Base-by-base conservation (phyloP, 768 basidiomycete species). In the Lentinula boryana region DNA sequence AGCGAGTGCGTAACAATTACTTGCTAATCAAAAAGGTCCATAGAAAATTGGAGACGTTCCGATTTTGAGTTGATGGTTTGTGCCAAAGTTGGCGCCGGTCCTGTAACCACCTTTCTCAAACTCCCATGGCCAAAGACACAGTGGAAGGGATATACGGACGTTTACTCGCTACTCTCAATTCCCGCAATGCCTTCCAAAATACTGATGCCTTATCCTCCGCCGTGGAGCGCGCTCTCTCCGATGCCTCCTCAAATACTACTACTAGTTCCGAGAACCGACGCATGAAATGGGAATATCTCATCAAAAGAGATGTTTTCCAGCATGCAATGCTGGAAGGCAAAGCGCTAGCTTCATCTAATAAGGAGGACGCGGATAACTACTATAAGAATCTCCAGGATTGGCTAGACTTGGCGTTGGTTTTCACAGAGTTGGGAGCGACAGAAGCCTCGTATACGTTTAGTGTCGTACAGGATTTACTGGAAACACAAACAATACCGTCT, bases 401-500 rank as follows among this genome's bases (percentile, higher is more conserved):
- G 63, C 80, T 94, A 48, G 93, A 95, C 73, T 71, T 93, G 50
- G 79, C 86, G 16, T 77, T 94, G 46, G 82, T 84, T 35, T 88
- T 92, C 74, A 88, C 88, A 23, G 90, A 93, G 68, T 82, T 85
- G 52, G 89, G 90, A 87, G 66, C 62, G 83, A 72, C 41, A 91
- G 91, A 91, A 67, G 88, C 85, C n/a, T 90, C 80, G 1, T 86
- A 93, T 63, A 86, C 91, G 1, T 86, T 94, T 63, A 77, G 76
- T 36, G 78, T 90, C 13, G 81, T 94, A 1, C 88, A 92, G 68
- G 91, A 93, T 67, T 78, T 95, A 18, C 76, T 95, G 55, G 93
- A 95, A 71, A 86, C 84, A 0, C 91, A 94, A 63, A 94, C 93
- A 5, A 89, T 95, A 63, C 72, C 78, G 1, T 93, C 91, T 16